Evolutionary conservation across 768 basidiomycete genomes (phyloP), one percentile per base, ranked within the genome.

Genomic region (Gymnopilus junonius): DNA sequence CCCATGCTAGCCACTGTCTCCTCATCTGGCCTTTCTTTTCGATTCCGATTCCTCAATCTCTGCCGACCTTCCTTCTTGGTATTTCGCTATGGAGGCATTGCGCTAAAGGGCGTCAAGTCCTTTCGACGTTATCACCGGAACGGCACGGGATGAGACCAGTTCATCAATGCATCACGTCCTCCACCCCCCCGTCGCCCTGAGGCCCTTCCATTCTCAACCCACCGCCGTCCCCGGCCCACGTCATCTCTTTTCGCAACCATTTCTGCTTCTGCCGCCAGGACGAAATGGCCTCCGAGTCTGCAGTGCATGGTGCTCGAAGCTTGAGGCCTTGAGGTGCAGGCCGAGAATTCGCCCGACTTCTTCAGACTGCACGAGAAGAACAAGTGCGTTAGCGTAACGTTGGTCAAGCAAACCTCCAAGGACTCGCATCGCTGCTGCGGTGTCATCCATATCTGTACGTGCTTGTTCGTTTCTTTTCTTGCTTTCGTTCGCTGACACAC

Each of bases 351-450:
- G 2, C 86, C 99, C 2, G 95, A 92, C 4, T 86, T 99, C 70
- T 97, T 99, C 85, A 98, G 97, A 77, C 87, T 97, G 12, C 95
- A 99, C 80, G 95, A 99, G n/a, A n/a, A 99, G 82, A 95, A 95
- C 80, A 95, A 97, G 70, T 96, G 97, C 66, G 96, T 99, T 1
- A 96, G 97, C 14, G 92, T 94, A 83, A 88, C 82, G 53, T 80
- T 99, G 67, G 94, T 97, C 67, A 91, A 90, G 71, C 97, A 99
- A 76, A 98, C 99, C 70, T 94, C 95, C 27, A 98, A 98, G 75
- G 97, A 99, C 80, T 95, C 99, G 87, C 97, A 99, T 72, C 87
- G 94, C 50, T 93, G 93, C 75, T 99, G 97, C 74, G 93, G 95
- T 40, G 93, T 99, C 70, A 98, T 98, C 59, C 97, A 99, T 74